Conservation (phyloP, 1,284 basidiomycete genomes). For the Moniliophthora roreri region DNA sequence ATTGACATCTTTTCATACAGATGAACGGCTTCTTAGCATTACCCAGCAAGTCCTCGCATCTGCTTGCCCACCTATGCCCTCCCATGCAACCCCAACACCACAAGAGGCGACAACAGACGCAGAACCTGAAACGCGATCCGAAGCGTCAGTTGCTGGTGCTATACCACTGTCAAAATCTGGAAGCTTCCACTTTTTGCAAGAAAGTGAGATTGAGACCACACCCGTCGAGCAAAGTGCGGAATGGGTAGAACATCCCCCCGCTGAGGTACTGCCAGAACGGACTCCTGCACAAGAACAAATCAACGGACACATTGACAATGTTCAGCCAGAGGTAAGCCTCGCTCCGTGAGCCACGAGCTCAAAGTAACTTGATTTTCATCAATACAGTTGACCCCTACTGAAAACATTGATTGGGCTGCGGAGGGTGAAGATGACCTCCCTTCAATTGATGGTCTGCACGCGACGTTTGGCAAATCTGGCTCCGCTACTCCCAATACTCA, state of each 20-base stretch:
- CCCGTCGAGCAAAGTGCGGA: constrained; percentile 48
- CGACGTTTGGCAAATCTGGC: constrained; percentile 27
- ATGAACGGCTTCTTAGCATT: constrained; percentile 57
- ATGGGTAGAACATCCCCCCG: constrained; percentile 48
- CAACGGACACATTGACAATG: constrained; percentile 27
- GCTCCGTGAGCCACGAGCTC: constrained; percentile 11
- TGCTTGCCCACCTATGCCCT: constrained; percentile 29
- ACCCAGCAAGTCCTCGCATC: constrained; percentile 51
- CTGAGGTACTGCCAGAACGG: constrained; percentile 20
- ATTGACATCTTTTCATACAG: constrained; percentile 32
- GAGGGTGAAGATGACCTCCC: constrained; percentile 35
- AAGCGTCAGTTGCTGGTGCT: constrained; percentile 36
- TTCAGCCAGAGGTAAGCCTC: constrained; percentile 22
- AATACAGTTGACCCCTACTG: constrained; percentile 1
- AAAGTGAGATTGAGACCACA: constrained; percentile 65
- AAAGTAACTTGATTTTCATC: neutral
- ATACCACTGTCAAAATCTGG: constrained; percentile 38
- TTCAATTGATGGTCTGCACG: constrained; percentile 39
- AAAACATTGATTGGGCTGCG: constrained; percentile 20
- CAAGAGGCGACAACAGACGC: constrained; percentile 17
- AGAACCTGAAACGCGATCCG: constrained; percentile 28
- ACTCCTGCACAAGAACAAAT: constrained; percentile 24
- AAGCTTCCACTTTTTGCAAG: constrained; percentile 76
- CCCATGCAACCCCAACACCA: constrained; percentile 23
- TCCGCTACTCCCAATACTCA: constrained; percentile 19